Evolutionary conservation across 176 grass and related monocot genomes (phyloP).

Genomic region (Metroxylon sagu): DNA sequence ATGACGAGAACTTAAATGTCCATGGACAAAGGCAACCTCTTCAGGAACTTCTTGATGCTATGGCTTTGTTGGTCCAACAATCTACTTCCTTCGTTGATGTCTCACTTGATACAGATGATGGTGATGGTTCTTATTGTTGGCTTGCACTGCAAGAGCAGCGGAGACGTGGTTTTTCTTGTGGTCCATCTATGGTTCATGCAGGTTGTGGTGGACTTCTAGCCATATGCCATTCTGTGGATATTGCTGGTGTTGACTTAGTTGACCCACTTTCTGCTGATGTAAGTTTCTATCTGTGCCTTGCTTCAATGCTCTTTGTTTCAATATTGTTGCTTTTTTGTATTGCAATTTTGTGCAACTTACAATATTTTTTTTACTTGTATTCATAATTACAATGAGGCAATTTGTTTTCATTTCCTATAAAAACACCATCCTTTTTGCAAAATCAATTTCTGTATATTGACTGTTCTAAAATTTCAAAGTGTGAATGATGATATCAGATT

Average conservation of each 20-base stretch:
- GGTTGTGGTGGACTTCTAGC: conserved; percentile 87
- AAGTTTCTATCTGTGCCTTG: conserved; percentile 16
- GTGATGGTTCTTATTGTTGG: conserved; percentile 80
- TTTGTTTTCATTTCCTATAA: no score
- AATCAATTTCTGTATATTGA: no score
- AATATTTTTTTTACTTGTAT: no score
- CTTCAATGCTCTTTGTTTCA: conserved; percentile 1
- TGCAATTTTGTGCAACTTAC: background rate
- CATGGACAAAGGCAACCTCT: conserved; percentile 56
- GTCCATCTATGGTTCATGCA: conserved; percentile 88
- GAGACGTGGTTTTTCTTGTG: conserved; percentile 75
- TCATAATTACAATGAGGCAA: no score
- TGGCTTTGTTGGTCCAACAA: conserved; percentile 83
- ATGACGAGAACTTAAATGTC: conserved; percentile 32
- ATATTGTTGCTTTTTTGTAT: conserved; percentile 9
- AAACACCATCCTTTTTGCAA: no score
- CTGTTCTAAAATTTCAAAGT: no score
- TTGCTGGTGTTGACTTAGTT: conserved; percentile 85
- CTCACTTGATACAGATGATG: conserved; percentile 77
- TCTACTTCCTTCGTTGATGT: conserved; percentile 84
- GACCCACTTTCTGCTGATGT: conserved; percentile 92
- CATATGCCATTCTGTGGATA: conserved; percentile 85
- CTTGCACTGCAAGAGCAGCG: conserved; percentile 81
- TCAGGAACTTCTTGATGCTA: conserved; percentile 80
- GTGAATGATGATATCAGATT: no score